Base-by-base conservation (phyloP, 2,329 filamentous ascomycete species). In the Thelonectria rubi region DNA sequence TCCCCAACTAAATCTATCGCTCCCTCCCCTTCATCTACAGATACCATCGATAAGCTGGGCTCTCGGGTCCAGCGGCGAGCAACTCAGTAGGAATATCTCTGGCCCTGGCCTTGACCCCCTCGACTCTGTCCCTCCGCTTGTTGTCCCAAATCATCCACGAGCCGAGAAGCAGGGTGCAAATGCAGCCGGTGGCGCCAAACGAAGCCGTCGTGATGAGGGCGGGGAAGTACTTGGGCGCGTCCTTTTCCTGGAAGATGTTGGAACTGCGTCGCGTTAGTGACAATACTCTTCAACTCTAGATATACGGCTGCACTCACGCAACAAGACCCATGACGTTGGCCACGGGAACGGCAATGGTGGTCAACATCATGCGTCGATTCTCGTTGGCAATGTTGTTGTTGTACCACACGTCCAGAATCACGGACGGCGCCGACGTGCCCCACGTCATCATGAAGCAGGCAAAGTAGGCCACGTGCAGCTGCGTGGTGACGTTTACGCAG, bases 371-470 rank as follows among this genome's bases (percentile, higher is more conserved):
- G 48, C 91, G 88, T 39, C 88, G 86, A 59, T 89, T 88, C 75
- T 94, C 91, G 69, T 94, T 85, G 1, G 91, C 90, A 58, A 93
- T 85, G 73, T 94, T 94, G 80, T 94, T 94, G 78, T 92, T 94
- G 78, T 93, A 93, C 88, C 73, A 80, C 26, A 58, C 86, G 81
- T 66, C 87, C 79, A 89, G 80, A 12, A 94, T 80, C 9, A 93
- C 90, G 0, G 87, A 91, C 0, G 91, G 91, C 0, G 91, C 90
- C 1, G 87, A 89, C 0, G 90, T 92, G 15, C 91, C 91, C 88
- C 90, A 93, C 11, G 88, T 90, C 89, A 93, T 92, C 88, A 93
- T 91, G 75, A 93, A 94, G 56, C 85, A 88, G 5, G 90, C 89
- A 65, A 88, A 93, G 71, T 93, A 93, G 0, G 90, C 91, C 1